phyloP scores from a whole-genome alignment of 2,329 filamentous ascomycete species.

The Cyphellophora attinorum region DNA sequence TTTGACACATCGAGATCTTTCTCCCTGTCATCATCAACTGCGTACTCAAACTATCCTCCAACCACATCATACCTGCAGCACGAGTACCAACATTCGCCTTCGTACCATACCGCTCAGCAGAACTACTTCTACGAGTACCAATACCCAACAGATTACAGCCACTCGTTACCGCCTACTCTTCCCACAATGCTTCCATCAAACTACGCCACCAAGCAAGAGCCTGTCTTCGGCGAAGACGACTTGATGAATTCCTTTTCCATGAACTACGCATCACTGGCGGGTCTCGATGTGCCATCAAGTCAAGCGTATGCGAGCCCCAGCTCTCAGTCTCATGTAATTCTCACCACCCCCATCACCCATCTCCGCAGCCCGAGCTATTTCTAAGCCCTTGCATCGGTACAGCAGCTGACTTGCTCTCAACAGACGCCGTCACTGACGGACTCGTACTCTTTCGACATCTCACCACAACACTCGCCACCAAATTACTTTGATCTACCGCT shows the following conservation, averaged over 20 bases:
- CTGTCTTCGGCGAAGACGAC: conserved; percentile 42
- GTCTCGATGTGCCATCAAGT: conserved; percentile 40
- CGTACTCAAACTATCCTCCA: conserved; percentile 14
- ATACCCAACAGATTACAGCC: conserved; percentile 29
- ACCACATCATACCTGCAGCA: conserved; percentile 16
- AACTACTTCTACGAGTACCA: conserved; percentile 24
- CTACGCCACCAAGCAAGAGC: conserved; percentile 41
- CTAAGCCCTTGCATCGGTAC: conserved; percentile 9
- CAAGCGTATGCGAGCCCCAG: conserved; percentile 27
- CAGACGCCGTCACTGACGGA: conserved; percentile 29
- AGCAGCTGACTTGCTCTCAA: conserved; percentile 16
- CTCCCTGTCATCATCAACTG: conserved; percentile 9
- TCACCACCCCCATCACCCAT: conserved; percentile 20
- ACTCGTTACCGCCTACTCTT: conserved; percentile 32
- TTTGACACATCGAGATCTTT: conserved; percentile 14
- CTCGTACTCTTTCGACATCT: conserved; percentile 30
- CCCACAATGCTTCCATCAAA: conserved; percentile 32
- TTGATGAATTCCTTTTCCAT: conserved; percentile 51
- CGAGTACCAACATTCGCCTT: conserved; percentile 15
- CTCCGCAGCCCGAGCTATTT: conserved; percentile 13
- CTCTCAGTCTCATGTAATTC: conserved; percentile 36
- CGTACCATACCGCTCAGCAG: conserved; percentile 24
- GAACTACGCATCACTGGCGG: conserved; percentile 50
- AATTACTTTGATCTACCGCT: conserved; percentile 29
- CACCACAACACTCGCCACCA: conserved; percentile 32